Evolutionary conservation across 805 yeast genomes (phyloP), one percentile per base, ranked within the genome.

Genomic region (Candida endomychidarum): DNA sequence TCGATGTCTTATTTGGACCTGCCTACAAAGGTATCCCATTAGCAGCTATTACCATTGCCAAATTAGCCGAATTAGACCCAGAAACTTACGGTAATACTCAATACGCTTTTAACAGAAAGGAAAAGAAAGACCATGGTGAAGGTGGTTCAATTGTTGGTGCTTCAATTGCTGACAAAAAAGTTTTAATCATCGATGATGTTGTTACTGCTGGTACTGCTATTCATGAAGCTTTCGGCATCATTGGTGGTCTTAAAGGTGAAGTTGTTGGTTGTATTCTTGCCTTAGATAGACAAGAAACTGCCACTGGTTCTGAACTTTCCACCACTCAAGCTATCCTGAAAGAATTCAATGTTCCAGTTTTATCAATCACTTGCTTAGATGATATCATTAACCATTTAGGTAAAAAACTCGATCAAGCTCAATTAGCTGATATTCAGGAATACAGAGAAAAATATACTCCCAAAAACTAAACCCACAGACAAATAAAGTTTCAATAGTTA

Each of bases 181-280:
- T 91, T 17, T 69, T 93, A 54, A 86, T 93, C 54, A 88, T 91
- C 46, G 99, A 93, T 63, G 99, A 91, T 56, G 97, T 93, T 30
- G 90, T 91, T 82, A 91, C 98, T 45, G 98, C 98, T 1, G 99
- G 99, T 28, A 93, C 98, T 43, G 98, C 99, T 36, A 89, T 90
- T 60, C 85, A 85, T 53, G 98, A 93, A 67, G 97, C 98, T 0
- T 85, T 86, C 54, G 79, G 75, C 35, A 84, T 93, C 54, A 88
- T 93, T 52, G 65, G 66, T 18, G 64, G 55, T 18, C 91, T 81
- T 50, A 69, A 77, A 24, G 99, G 96, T 35, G 56, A 66, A 10
- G 83, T 88, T 16, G 86, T 81, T 34, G 98, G 95, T 7, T 78
- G 88, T 42, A 82, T 89, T 45, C 86, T 93, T 56, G 96, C 96